Percentiles rank a stretch among this genome's conserved stretches.
Conservation (phyloP, 2,329 filamentous ascomycete species). For the Ceratocystis ficicola region DNA sequence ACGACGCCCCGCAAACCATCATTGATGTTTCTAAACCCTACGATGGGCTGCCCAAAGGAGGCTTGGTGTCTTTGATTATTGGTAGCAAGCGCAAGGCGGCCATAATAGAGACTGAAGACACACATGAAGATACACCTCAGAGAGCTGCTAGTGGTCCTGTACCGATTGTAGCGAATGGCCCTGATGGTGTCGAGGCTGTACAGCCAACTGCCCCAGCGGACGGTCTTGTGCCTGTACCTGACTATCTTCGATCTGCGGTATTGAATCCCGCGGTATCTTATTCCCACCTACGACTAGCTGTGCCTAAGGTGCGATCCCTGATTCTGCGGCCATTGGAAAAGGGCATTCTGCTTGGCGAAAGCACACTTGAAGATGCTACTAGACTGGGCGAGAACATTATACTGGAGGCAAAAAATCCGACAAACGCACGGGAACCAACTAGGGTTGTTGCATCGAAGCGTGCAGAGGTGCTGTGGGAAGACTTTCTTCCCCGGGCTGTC, state of each 20-base stretch:
- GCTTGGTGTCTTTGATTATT: slow-evolving; percentile 70
- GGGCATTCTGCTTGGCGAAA: slow-evolving; percentile 43
- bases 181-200: slow-evolving; percentile 67
- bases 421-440: slow-evolving; percentile 65
- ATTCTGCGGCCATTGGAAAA: slow-evolving; percentile 72
- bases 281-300: slow-evolving; percentile 72
- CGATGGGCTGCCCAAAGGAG: slow-evolving; percentile 82
- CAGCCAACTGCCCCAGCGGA: slow-evolving; percentile 46
- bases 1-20: slow-evolving; percentile 66
- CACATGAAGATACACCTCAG: slow-evolving; percentile 44
- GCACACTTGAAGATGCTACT: slow-evolving; percentile 46
- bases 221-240: slow-evolving; percentile 58
- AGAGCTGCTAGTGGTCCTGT: slow-evolving; percentile 54
- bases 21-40: slow-evolving; percentile 88
- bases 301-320: slow-evolving; percentile 72
- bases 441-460: slow-evolving; percentile 71
- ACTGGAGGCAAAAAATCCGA: slow-evolving; percentile 79
- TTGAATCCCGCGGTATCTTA: slow-evolving; percentile 69
- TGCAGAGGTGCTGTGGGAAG: slow-evolving; percentile 77
- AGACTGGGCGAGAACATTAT: slow-evolving; percentile 58
- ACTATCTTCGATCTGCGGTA: slow-evolving; percentile 78
- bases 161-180: slow-evolving; percentile 62
- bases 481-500: slow-evolving; percentile 75
- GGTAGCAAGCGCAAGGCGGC: slow-evolving; percentile 85
- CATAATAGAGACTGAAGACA: slow-evolving; percentile 59